phyloP scores from a whole-genome alignment of 805 yeast species.

The Ogataea methylovora region DNA sequence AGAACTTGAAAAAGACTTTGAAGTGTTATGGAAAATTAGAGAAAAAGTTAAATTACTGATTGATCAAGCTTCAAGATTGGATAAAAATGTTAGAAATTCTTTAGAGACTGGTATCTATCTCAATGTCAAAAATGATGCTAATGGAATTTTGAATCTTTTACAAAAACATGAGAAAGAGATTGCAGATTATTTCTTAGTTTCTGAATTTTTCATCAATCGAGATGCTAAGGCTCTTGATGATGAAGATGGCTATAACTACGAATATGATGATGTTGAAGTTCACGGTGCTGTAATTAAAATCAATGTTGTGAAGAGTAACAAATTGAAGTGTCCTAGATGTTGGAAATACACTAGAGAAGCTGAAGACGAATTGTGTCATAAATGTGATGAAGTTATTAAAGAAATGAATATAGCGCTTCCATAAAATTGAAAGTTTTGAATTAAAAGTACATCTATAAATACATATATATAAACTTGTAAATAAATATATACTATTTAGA shows the following conservation, averaged over 20 bases:
- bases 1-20: constrained; percentile 36
- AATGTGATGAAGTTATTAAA: constrained; percentile 46
- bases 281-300: constrained; percentile 22
- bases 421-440: no score
- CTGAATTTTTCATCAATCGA: constrained; percentile 43
- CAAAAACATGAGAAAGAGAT: constrained; percentile 34
- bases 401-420: neutral
- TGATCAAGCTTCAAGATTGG: constrained; percentile 49
- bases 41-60: constrained; percentile 41
- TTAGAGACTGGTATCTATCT: constrained; percentile 48
- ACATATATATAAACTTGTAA: neutral
- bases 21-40: constrained; percentile 37
- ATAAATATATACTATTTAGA: constrained; percentile 25
- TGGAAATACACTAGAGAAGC: constrained; percentile 67
- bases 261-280: constrained; percentile 15
- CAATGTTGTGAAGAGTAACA: constrained; percentile 27
- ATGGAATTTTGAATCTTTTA: constrained; percentile 7
- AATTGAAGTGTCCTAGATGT: constrained; percentile 83
- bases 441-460: neutral
- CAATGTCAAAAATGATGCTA: constrained; percentile 8
- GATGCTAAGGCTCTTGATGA: constrained; percentile 5
- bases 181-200: constrained; percentile 55
- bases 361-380: constrained; percentile 50
- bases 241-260: neutral
- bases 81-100: constrained; percentile 45